A percentile compares a stretch with the other conserved stretches of the same genome.
These are phyloP conservation scores for Kodamaea lidongshanica DNA, from an alignment of 805 yeast genomes.

Conservation along the genomic window DNA sequence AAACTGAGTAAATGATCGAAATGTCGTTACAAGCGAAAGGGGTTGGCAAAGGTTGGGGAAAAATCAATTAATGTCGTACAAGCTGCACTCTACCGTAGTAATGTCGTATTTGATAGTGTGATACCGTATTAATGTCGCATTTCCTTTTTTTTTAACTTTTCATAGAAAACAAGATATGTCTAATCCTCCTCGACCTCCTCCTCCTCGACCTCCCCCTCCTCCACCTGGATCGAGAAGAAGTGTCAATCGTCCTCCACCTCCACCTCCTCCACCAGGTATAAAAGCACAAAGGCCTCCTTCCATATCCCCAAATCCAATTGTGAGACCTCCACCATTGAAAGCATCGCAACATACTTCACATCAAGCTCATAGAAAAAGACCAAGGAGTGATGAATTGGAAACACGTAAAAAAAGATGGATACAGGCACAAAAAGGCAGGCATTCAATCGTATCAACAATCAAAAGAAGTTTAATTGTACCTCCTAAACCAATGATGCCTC, in stretches of 20 bases:
- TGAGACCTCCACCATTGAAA: slow-evolving; percentile 15
- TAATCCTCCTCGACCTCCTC: slow-evolving; percentile 6
- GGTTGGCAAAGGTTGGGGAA: too few species aligned
- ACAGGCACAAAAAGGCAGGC: slow-evolving; percentile 54
- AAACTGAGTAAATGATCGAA: too few species aligned
- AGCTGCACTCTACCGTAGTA: too few species aligned
- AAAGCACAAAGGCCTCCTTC: slow-evolving; percentile 4
- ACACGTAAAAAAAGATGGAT: slow-evolving; percentile 54
- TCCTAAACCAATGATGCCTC: slow-evolving; percentile 79
- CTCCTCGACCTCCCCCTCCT: slow-evolving; percentile 1
- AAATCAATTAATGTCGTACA: too few species aligned
- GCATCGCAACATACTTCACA: slow-evolving; percentile 5
- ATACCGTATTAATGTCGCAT: too few species aligned
- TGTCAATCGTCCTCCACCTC: too few species aligned
- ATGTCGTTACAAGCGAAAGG: too few species aligned
- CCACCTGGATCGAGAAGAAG: too few species aligned
- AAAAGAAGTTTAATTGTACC: slow-evolving; percentile 49
- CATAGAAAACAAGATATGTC: background rate
- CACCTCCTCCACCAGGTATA: slow-evolving; percentile 21
- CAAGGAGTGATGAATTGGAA: slow-evolving; percentile 23
- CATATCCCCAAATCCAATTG: too few species aligned
- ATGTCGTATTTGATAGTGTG: too few species aligned
- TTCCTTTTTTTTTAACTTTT: slow-evolving; percentile 2
- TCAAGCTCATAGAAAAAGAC: background rate
- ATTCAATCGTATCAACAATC: slow-evolving; percentile 20